Percentiles rank a stretch among this genome's conserved stretches.
Conservation (phyloP, 306 rosid species). For the Erythrophleum fordii region DNA sequence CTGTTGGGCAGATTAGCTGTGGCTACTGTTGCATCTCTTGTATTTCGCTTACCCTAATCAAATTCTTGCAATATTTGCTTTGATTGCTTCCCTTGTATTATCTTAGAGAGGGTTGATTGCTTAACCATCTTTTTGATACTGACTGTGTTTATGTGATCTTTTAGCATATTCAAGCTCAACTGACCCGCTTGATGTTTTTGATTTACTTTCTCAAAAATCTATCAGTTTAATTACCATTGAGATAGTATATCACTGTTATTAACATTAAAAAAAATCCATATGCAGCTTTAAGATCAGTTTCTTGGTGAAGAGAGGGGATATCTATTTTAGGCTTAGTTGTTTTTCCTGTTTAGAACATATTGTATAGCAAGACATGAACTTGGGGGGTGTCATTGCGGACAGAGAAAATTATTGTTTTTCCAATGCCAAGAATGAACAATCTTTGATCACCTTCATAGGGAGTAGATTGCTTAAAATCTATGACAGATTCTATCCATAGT, state of each 20-base stretch:
- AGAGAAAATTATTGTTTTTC: neutral
- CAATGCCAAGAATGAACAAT: neutral
- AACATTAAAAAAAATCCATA: neutral
- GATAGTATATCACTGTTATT: neutral
- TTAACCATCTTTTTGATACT: neutral
- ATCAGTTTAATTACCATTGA: neutral
- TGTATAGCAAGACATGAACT: neutral
- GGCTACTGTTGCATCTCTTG: constrained; percentile 8
- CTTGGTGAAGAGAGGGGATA: neutral
- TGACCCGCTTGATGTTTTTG: neutral
- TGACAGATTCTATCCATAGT: neutral
- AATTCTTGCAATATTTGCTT: neutral
- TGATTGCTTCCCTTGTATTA: neutral
- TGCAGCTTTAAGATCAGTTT: neutral
- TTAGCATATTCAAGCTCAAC: neutral
- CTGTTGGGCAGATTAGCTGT: constrained; percentile 19
- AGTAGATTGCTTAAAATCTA: constrained; percentile 1
- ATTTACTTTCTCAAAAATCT: neutral
- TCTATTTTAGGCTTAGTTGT: neutral
- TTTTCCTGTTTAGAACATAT: neutral
- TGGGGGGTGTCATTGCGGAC: neutral
- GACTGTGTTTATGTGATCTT: neutral
- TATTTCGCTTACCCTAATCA: constrained; percentile 7
- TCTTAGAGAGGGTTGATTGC: neutral
- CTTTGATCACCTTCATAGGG: neutral